Evolutionary conservation across 2,329 filamentous ascomycete species (phyloP).

Genomic region (Aspergillus sp.): DNA sequence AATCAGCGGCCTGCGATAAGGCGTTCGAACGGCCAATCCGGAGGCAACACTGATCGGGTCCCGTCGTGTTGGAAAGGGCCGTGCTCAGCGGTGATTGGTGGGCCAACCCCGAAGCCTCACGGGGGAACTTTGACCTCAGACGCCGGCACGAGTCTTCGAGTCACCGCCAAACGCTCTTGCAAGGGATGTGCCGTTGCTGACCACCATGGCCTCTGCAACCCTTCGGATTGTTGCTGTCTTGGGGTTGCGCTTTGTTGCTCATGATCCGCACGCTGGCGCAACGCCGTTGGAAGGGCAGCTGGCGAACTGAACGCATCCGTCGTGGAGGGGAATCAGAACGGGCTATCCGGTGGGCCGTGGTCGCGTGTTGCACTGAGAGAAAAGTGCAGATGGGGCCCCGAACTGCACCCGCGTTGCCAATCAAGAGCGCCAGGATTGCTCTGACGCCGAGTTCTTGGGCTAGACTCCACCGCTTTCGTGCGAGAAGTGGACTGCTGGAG

Average conservation of each 20-base stretch:
- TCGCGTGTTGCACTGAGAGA: constrained; percentile 1
- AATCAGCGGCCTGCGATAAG: constrained; percentile 20
- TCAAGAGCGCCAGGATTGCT: constrained; percentile 9
- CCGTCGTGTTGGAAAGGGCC: constrained; percentile 15
- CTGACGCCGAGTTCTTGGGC: background rate
- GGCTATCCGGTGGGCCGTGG: constrained; percentile 1
- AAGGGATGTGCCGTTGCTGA: constrained; percentile 5
- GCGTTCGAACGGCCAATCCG: constrained; percentile 18
- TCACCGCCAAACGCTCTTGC: constrained; percentile 6
- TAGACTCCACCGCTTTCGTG: constrained; percentile 1
- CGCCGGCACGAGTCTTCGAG: background rate
- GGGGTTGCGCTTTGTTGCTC: background rate
- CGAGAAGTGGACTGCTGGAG: constrained; percentile 8
- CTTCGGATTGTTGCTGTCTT: background rate
- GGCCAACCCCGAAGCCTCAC: constrained; percentile 2
- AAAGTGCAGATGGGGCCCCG: background rate
- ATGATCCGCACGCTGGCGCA: background rate
- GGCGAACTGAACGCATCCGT: constrained; percentile 3
- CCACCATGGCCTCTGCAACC: background rate
- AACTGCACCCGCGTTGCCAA: constrained; percentile 13
- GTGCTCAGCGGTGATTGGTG: constrained; percentile 20
- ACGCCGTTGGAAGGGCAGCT: constrained; percentile 2
- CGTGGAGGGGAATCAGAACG: constrained; percentile 1
- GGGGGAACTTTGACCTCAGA: background rate
- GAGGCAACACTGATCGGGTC: constrained; percentile 10